A percentile compares a stretch with the other conserved stretches of the same genome.
These are phyloP conservation scores for Podaxis sp. DNA, from an alignment of 768 basidiomycete genomes.

Conservation along the genomic window DNA sequence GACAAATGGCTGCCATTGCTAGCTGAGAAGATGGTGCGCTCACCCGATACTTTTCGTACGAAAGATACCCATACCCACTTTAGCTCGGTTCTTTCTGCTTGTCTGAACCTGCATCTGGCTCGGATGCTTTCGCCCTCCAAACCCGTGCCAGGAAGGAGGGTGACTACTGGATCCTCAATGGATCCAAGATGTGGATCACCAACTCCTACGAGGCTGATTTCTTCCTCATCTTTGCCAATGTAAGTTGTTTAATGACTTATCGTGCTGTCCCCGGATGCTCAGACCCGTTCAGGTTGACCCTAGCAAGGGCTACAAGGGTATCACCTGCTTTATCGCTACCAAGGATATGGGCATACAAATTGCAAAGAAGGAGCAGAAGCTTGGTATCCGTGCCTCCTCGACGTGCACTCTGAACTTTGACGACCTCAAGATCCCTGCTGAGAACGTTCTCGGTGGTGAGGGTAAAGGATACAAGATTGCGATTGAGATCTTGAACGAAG, in stretches of 20 bases:
- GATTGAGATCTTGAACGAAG: slow-evolving; percentile 15
- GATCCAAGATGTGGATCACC: slow-evolving; percentile 99
- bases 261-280: not conserved
- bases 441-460: slow-evolving; percentile 89
- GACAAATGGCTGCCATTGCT: slow-evolving; percentile 88
- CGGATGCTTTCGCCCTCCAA: slow-evolving; percentile 95
- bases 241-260: slow-evolving; percentile 31
- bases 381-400: slow-evolving; percentile 94
- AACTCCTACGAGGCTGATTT: slow-evolving; percentile 92
- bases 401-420: slow-evolving; percentile 96
- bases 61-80: not conserved
- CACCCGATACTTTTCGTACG: not conserved
- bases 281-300: slow-evolving; percentile 60
- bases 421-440: slow-evolving; percentile 78
- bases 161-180: slow-evolving; percentile 83
- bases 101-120: slow-evolving; percentile 90
- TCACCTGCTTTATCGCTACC: slow-evolving; percentile 95
- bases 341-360: slow-evolving; percentile 97
- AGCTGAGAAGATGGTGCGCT: slow-evolving; percentile 66
- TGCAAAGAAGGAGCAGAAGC: slow-evolving; percentile 98
- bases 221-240: slow-evolving; percentile 94
- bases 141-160: slow-evolving; percentile 90
- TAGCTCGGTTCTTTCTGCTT: slow-evolving; percentile 96
- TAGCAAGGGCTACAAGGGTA: slow-evolving; percentile 96
- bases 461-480: slow-evolving; percentile 85